These are phyloP conservation scores for Cardiosporidium cionae DNA, from an alignment of 169 alveolate species.

Conservation along the genomic window DNA sequence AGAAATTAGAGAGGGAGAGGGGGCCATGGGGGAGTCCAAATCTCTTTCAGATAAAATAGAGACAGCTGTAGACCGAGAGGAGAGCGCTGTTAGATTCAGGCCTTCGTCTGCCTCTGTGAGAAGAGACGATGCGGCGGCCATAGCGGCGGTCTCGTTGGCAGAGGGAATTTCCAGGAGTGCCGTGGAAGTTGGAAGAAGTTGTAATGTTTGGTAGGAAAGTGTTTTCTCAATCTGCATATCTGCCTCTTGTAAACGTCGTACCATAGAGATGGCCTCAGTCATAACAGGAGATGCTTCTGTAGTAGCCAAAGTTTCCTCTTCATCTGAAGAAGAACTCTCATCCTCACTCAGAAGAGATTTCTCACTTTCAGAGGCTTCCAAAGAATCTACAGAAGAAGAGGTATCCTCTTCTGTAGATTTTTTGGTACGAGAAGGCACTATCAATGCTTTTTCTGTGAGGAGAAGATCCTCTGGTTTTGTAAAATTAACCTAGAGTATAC, in stretches of 20 bases:
- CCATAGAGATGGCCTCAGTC: constrained; percentile 73
- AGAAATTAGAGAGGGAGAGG: no score
- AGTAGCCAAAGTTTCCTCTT: background rate
- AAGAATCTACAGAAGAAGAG: background rate
- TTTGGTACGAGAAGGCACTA: background rate
- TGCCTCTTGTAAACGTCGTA: constrained; percentile 63
- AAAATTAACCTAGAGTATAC: no score
- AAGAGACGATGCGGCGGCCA: no score
- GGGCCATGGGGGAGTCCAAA: no score
- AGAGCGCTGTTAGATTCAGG: no score
- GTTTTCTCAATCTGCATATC: background rate
- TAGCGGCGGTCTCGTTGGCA: no score
- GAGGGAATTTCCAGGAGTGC: background rate
- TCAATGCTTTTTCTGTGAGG: no score
- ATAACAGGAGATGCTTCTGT: constrained; percentile 1
- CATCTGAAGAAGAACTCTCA: background rate
- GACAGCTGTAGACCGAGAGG: no score
- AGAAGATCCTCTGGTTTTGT: no score
- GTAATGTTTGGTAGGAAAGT: background rate
- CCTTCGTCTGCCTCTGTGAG: no score
- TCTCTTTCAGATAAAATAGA: no score
- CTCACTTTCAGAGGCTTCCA: background rate
- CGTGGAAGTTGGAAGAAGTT: background rate
- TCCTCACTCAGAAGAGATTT: background rate
- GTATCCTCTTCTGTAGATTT: background rate